Percentiles rank a stretch among this genome's conserved stretches.
Conservation (phyloP, 495 filamentous ascomycete species). For the Alectoria sarmentosa region DNA sequence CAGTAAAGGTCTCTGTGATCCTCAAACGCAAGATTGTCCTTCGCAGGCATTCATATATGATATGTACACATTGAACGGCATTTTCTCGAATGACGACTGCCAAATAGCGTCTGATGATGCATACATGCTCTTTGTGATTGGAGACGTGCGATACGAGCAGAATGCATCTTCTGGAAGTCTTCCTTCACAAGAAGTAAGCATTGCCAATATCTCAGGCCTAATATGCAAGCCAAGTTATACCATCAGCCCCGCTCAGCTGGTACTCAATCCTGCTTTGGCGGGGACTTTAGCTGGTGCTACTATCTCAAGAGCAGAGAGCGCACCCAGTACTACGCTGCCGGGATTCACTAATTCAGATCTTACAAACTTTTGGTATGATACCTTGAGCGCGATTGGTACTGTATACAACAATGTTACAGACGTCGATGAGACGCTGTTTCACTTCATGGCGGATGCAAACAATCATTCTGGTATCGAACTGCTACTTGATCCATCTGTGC, state of each 20-base stretch:
- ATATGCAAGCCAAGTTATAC: neutral
- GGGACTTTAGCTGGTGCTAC: neutral
- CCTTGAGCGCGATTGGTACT: neutral
- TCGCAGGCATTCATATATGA: conserved; percentile 1
- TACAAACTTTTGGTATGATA: neutral
- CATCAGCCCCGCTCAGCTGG: neutral
- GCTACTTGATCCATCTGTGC: conserved; percentile 1
- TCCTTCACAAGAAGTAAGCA: neutral
- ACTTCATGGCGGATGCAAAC: conserved; percentile 3
- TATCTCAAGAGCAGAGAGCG: neutral
- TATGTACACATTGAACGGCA: neutral
- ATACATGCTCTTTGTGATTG: neutral
- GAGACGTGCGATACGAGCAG: neutral
- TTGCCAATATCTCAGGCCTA: neutral
- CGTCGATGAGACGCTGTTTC: neutral
- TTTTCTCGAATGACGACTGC: neutral
- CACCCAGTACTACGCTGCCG: neutral
- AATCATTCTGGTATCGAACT: neutral
- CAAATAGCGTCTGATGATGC: conserved; percentile 1
- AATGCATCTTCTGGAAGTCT: neutral
- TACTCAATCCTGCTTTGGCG: neutral
- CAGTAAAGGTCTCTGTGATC: neutral
- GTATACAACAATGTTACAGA: neutral
- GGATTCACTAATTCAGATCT: neutral
- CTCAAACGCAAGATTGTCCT: conserved; percentile 1